Evolutionary conservation across 179 eudicot genomes (phyloP).

Genomic region (Nepenthes alata): DNA sequence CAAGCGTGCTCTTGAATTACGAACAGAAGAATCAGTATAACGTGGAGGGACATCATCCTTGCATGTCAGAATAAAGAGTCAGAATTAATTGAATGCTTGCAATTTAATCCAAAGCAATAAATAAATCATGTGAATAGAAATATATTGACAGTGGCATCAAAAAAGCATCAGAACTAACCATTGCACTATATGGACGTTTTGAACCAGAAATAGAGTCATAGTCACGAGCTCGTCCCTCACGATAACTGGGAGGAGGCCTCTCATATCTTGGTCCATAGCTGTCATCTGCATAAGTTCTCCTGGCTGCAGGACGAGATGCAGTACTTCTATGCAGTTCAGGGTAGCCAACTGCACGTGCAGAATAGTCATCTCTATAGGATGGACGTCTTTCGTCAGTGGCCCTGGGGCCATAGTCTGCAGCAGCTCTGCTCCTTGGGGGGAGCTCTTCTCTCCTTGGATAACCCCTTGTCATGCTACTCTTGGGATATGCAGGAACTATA

Average conservation of each 20-base stretch:
- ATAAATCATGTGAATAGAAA: background rate
- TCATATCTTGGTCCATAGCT: constrained; percentile 67
- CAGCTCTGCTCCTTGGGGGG: constrained; percentile 67
- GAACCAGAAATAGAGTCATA: constrained; percentile 75
- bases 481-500: constrained; percentile 61
- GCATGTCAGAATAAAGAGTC: background rate
- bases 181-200: constrained; percentile 68
- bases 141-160: background rate
- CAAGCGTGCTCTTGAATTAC: constrained; percentile 82
- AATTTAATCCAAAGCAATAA: background rate
- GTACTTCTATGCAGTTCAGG: constrained; percentile 54
- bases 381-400: constrained; percentile 55
- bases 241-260: constrained; percentile 74
- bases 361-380: constrained; percentile 67
- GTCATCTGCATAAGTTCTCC: constrained; percentile 76
- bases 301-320: constrained; percentile 44
- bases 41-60: constrained; percentile 83
- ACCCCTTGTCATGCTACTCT: constrained; percentile 65
- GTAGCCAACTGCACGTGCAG: constrained; percentile 58
- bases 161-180: constrained; percentile 29
- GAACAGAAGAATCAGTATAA: constrained; percentile 56
- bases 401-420: constrained; percentile 58
- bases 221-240: constrained; percentile 76
- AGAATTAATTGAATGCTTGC: background rate
- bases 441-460: constrained; percentile 65